phyloP scores from a whole-genome alignment of 768 basidiomycete genomes.

The Fomitopsis serialis region DNA sequence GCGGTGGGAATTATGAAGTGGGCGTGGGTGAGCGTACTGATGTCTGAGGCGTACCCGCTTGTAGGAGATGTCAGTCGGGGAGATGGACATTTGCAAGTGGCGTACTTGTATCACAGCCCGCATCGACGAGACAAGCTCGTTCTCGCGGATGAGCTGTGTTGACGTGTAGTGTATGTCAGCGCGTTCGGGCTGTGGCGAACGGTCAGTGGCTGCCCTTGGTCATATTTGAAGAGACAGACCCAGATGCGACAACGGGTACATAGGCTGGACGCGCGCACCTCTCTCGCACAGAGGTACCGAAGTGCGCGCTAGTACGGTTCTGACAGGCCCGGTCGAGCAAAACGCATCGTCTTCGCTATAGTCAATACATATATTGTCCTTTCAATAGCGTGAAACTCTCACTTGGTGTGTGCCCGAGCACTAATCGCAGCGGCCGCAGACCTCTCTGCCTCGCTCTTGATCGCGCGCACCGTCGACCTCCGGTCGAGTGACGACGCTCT shows the following conservation, averaged over 20 bases:
- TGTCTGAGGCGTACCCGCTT: slow-evolving; percentile 92
- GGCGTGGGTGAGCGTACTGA: slow-evolving; percentile 45
- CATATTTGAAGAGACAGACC: slow-evolving; percentile 40
- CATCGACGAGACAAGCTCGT: slow-evolving; percentile 84
- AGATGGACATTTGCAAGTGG: slow-evolving; percentile 2
- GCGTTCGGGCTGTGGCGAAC: slow-evolving; percentile 62
- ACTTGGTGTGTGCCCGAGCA: slow-evolving; percentile 78
- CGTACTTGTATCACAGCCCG: slow-evolving; percentile 87
- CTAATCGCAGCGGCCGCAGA: slow-evolving; percentile 84
- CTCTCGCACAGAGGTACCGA: slow-evolving; percentile 78
- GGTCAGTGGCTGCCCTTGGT: not conserved
- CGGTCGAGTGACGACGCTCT: slow-evolving; percentile 45
- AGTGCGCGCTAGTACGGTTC: slow-evolving; percentile 73
- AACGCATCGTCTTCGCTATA: slow-evolving; percentile 71
- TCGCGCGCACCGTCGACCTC: slow-evolving; percentile 65
- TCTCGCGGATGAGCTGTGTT: slow-evolving; percentile 64
- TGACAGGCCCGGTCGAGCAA: slow-evolving; percentile 48
- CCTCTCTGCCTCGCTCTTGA: slow-evolving; percentile 76
- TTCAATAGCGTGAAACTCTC: slow-evolving; percentile 7
- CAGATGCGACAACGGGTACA: slow-evolving; percentile 95
- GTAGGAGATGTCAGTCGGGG: slow-evolving; percentile 8
- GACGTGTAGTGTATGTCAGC: slow-evolving; percentile 92
- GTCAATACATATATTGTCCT: not conserved
- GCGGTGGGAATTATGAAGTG: not conserved
- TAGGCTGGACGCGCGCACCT: slow-evolving; percentile 88